Percentiles rank a stretch among this genome's conserved stretches.
These are phyloP conservation scores for Elaeis oleifera DNA, from an alignment of 202 grass and related monocot genomes.

Conservation along the genomic window DNA sequence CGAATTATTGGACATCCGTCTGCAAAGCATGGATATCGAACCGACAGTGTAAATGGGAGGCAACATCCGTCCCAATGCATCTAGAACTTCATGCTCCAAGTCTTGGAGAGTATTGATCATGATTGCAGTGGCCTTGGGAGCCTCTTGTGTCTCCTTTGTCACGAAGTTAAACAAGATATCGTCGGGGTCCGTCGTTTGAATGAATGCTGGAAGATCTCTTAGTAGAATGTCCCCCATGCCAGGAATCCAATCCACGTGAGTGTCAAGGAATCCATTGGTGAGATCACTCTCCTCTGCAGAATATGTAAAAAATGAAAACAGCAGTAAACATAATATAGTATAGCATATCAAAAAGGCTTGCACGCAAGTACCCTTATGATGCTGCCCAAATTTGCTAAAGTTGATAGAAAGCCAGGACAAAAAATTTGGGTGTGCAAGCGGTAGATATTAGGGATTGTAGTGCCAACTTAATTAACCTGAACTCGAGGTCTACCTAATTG, in stretches of 20 bases:
- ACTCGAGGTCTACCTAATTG: no score
- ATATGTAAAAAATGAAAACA: no score
- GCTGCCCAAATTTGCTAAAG: no score
- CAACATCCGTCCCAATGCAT: constrained; percentile 24
- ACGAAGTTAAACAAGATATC: constrained; percentile 36
- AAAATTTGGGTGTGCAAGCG: no score
- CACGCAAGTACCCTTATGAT: no score
- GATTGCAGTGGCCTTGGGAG: constrained; percentile 24
- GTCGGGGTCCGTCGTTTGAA: constrained; percentile 35
- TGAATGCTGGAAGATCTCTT: constrained; percentile 35
- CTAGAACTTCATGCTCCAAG: constrained; percentile 23
- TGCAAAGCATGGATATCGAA: constrained; percentile 28
- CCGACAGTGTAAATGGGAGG: constrained; percentile 47
- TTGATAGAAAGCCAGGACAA: no score
- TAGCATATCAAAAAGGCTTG: no score
- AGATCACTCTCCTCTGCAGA: constrained; percentile 38
- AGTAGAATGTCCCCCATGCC: constrained; percentile 31
- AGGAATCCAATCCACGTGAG: constrained; percentile 31
- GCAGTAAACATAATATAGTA: no score
- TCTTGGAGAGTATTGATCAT: constrained; percentile 47
- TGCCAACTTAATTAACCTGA: no score
- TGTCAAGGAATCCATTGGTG: constrained; percentile 40
- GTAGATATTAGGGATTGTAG: no score
- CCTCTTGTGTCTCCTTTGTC: constrained; percentile 27
- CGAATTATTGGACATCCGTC: constrained; percentile 17